Evolutionary conservation across 345 rosid species (phyloP), one percentile per base, ranked within the genome.

Genomic region (Arabis hirsuta): DNA sequence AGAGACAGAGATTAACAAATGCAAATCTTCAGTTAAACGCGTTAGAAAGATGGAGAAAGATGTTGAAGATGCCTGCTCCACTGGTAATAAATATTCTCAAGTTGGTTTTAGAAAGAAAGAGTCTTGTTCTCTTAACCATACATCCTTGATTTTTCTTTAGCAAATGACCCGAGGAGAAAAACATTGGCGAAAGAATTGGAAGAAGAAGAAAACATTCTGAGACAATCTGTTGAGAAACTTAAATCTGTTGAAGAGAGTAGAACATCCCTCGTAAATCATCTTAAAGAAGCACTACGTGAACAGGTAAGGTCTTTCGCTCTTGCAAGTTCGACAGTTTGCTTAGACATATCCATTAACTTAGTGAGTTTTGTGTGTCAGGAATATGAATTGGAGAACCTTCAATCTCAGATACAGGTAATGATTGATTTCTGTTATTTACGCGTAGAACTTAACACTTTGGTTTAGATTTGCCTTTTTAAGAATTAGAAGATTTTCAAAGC

Each of bases 21-120:
- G 97, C 80, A 86, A 85, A 75, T 84, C 96, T 64, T 81, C 85
- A 0, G 80, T 83, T 70, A 83, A 80, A 65, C 83, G 11, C 20
- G 83, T 87, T 69, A 89, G 80, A 80, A 94, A 82, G 85, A 85
- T 87, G 88, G 92, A 83, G 80, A 89, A 86, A 71, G 90, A 86
- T 67, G 82, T 89, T 39, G 88, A 83, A 2, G 56, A 69, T 65
- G 88, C 90, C 39, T 88, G 91, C 59, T 24, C 68, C 8, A 80
- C 32, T 72, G 88, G 97, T 94, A 86, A 73, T 77, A 22, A 4
- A 0, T 51, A 26, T 68, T 38, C 22, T 44, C 44, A 16, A 4
- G 11, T 44, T 3, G 36, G 36, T 5, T 32, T 32, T 32, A 32
- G 36, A 6, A 32, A 36, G 41, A 36, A 36, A 8, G 41, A 29